Conservation (phyloP, 768 basidiomycete species). For the Boletus coccyginus region DNA sequence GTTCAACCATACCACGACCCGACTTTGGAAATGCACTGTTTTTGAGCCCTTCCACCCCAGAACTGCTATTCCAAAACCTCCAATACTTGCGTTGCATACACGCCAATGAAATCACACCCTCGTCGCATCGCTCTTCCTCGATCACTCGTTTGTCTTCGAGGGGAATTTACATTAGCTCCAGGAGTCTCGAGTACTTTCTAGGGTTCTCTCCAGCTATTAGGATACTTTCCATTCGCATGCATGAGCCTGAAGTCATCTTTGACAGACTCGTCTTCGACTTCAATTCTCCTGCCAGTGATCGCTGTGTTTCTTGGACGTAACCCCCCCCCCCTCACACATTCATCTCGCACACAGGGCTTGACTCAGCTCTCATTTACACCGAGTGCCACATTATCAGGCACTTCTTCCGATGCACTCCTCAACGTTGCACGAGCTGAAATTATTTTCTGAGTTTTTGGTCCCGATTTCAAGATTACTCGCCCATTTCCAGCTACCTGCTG, state of each 20-base stretch:
- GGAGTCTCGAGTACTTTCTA: background rate
- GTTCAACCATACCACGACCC: too few species aligned
- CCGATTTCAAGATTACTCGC: too few species aligned
- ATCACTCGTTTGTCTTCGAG: too few species aligned
- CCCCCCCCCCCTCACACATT: background rate
- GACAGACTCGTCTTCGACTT: accelerated
- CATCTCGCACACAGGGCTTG: background rate
- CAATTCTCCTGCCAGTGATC: too few species aligned
- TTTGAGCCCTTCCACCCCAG: background rate
- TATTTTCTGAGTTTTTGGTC: background rate
- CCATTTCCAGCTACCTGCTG: background rate
- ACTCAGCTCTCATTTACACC: background rate
- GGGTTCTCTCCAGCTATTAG: background rate
- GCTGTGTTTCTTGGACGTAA: background rate
- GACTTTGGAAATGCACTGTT: background rate
- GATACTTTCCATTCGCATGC: background rate
- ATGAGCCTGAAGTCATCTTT: too few species aligned
- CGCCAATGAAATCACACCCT: background rate
- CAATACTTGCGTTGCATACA: background rate
- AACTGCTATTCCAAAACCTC: background rate
- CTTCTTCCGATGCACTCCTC: background rate
- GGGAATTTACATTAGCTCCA: background rate
- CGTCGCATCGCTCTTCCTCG: too few species aligned
- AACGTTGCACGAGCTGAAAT: background rate
- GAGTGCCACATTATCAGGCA: background rate